phyloP scores from a whole-genome alignment of 495 filamentous ascomycete species.

The Bathelium albidoporum region DNA sequence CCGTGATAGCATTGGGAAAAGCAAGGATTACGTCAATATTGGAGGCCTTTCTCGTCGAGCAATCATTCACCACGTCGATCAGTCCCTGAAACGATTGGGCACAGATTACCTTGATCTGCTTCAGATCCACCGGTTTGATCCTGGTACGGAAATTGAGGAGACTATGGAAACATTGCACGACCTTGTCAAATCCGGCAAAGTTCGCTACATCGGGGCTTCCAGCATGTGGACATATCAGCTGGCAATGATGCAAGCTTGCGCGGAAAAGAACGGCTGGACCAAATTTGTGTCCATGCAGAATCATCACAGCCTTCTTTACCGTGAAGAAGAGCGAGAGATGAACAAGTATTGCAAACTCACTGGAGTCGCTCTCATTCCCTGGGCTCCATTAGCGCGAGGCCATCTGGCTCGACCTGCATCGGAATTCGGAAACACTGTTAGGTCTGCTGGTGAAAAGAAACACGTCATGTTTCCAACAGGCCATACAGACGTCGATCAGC shows the following conservation, averaged over 20 bases:
- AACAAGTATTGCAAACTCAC: slow-evolving; percentile 30
- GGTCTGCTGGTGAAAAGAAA: slow-evolving; percentile 22
- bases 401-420: slow-evolving; percentile 27
- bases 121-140: slow-evolving; percentile 64
- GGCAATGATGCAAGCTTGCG: slow-evolving; percentile 27
- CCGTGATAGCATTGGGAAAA: slow-evolving; percentile 26
- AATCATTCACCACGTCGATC: slow-evolving; percentile 63
- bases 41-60: slow-evolving; percentile 23
- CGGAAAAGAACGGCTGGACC: slow-evolving; percentile 34
- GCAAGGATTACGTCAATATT: slow-evolving; percentile 39
- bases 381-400: slow-evolving; percentile 31
- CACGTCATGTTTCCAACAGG: slow-evolving; percentile 6
- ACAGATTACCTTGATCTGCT: slow-evolving; percentile 63
- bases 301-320: slow-evolving; percentile 31
- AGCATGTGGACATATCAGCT: slow-evolving; percentile 32
- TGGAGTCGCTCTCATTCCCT: slow-evolving; percentile 31
- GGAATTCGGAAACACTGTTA: slow-evolving; percentile 20
- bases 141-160: slow-evolving; percentile 48
- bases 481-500: slow-evolving; percentile 21
- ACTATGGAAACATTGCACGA: slow-evolving; percentile 52
- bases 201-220: slow-evolving; percentile 32
- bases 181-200: slow-evolving; percentile 30
- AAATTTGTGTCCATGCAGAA: slow-evolving; percentile 37
- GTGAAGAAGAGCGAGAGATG: slow-evolving; percentile 35
- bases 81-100: slow-evolving; percentile 52